These are phyloP conservation scores for Hanseniaspora clermontiae DNA, from an alignment of 805 yeast species.

Conservation along the genomic window DNA sequence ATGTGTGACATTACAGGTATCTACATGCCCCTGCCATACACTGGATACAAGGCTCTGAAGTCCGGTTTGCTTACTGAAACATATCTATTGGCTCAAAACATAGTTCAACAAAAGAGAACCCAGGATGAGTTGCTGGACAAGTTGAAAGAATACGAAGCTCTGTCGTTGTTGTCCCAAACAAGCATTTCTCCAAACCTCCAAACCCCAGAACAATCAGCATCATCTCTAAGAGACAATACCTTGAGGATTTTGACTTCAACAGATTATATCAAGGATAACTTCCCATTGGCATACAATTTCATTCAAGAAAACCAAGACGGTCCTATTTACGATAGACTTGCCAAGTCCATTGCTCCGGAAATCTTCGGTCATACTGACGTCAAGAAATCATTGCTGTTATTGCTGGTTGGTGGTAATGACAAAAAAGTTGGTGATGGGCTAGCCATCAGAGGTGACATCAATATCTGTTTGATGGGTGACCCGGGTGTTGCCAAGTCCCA, in stretches of 20 bases:
- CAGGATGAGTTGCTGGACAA: constrained; percentile 35
- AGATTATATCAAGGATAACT: constrained; percentile 2
- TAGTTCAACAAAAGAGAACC: constrained; percentile 66
- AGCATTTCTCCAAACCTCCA: neutral
- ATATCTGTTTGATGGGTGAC: constrained; percentile 93
- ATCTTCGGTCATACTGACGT: constrained; percentile 89
- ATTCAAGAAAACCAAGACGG: constrained; percentile 24
- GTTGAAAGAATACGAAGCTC: constrained; percentile 36
- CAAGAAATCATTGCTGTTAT: constrained; percentile 72
- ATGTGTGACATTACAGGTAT: constrained; percentile 86
- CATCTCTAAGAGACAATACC: neutral
- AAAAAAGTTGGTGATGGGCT: constrained; percentile 93
- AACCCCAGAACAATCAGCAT: neutral
- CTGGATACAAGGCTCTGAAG: constrained; percentile 82
- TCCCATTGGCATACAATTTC: constrained; percentile 3
- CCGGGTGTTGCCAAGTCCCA: constrained; percentile 99
- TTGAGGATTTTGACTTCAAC: neutral
- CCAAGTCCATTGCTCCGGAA: constrained; percentile 92
- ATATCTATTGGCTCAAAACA: constrained; percentile 73
- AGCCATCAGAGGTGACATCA: constrained; percentile 94
- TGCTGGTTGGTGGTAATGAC: constrained; percentile 90
- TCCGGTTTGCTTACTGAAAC: constrained; percentile 95
- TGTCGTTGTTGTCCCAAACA: neutral
- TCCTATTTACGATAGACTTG: constrained; percentile 56
- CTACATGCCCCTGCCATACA: constrained; percentile 85